These are phyloP conservation scores for Apiospora rasikravindrae DNA, from an alignment of 2,329 filamentous ascomycete genomes.

Conservation along the genomic window DNA sequence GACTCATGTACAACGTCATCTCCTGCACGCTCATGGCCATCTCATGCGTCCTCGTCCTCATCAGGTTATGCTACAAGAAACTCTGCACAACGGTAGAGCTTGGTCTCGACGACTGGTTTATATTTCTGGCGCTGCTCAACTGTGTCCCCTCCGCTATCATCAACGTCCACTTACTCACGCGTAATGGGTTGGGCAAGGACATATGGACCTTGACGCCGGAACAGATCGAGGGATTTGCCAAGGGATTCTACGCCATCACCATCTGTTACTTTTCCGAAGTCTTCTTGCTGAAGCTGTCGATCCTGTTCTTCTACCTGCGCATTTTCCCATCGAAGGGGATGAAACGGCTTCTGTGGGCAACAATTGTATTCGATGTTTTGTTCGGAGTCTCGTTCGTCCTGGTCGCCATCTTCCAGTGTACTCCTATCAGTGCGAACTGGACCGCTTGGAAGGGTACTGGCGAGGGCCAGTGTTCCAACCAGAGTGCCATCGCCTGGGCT, in stretches of 20 bases:
- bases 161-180: constrained; percentile 26
- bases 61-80: constrained; percentile 25
- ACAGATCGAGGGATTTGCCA: constrained; percentile 33
- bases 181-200: constrained; percentile 34
- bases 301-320: constrained; percentile 45
- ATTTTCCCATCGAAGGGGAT: constrained; percentile 38
- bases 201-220: constrained; percentile 35
- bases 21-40: constrained; percentile 24
- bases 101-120: constrained; percentile 28
- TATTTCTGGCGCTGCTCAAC: constrained; percentile 25
- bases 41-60: constrained; percentile 24
- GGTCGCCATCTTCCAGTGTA: constrained; percentile 39
- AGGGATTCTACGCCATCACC: constrained; percentile 33
- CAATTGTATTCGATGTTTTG: constrained; percentile 31
- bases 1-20: constrained; percentile 24
- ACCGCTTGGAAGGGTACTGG: constrained; percentile 42
- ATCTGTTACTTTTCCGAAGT: constrained; percentile 31
- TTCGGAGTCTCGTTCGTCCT: constrained; percentile 33
- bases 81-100: constrained; percentile 27
- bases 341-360: constrained; percentile 26
- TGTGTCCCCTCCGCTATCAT: constrained; percentile 27
- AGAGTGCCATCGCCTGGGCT: constrained; percentile 42
- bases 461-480: constrained; percentile 36
- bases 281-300: constrained; percentile 42
- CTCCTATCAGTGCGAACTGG: constrained; percentile 44